Evolutionary conservation across 2,329 filamentous ascomycete genomes (phyloP), one percentile per base, ranked within the genome.

Genomic region (Fusarium nelsonii): DNA sequence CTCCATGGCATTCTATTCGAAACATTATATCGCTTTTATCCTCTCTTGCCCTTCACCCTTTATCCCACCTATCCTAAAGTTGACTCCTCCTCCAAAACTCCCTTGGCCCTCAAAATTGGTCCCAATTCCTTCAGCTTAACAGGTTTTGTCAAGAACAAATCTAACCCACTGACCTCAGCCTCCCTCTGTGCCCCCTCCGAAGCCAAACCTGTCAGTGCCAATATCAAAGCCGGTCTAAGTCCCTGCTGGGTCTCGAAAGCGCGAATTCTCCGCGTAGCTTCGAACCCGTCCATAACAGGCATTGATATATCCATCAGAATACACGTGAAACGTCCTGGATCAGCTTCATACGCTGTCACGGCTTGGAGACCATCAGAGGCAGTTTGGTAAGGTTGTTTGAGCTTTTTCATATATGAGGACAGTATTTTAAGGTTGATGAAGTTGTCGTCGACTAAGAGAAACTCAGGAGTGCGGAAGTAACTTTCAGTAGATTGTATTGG

Each of bases 251-350:
- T 75, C 70, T 88, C 87, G 34, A 84, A 78, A 2, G 80, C 78
- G 1, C 86, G 80, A 15, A 88, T 87, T n/a, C 78, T 77, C 2
- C 82, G 76, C 2, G 85, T 86, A 0, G 83, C 82, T 16, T 83
- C 83, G 4, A 86, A 80, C 0, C 84, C 84, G 63, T 88, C 83
- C 72, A 88, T 84, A 4, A 87, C 75, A 0, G 87, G 87, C 87
- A 89, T 88, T 55, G 82, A 86, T 2, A 88, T 83, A 65, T 88
- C 86, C 72, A 81, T 83, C 6, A 83, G 65, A 1, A 83, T 64
- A 50, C 75, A 79, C 1, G 59, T 61, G 26, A 73, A 81, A 1
- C 71, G 52, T 0, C 66, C 65, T 0, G 73, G 73, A 2, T 70
- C 61, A 1, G 64, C 34, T n/a, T 60, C 68, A 36, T 75, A 81